Evolutionary conservation across 768 basidiomycete species (phyloP), one percentile per base, ranked within the genome.

Genomic region (Podaxis carcinomalis): DNA sequence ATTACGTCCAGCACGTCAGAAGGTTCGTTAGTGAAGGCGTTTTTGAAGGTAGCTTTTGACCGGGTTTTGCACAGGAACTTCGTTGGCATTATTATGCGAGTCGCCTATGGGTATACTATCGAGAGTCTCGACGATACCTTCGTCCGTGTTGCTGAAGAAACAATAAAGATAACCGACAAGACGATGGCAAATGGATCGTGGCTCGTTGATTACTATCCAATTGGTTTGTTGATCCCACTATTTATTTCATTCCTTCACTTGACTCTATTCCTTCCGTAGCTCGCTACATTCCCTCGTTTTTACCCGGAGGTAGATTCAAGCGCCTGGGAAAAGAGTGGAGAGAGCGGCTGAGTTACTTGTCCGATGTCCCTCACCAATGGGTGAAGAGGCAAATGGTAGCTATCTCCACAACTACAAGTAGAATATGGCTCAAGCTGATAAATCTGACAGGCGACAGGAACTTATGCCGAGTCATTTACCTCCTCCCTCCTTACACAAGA

Each of bases 301-400:
- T 85, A 32, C 84, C 84, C 5, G 80, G 81, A 11, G 76, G 77
- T 5, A 69, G 64, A 0, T 85, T 82, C 73, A 80, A 80, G 62
- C 75, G 77, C 4, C 74, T 79, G 66, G 83, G 78, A 28, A 67
- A 72, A 13, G 65, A 54, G 27, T 83, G 80, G 81, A 63, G 66
- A 61, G 64, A 67, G 63, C 75, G 75, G 59, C 70, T 72, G 53
- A 69, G 66, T 39, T 66, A 66, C 62, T 72, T 71, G 63, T 80
- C 74, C 28, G 74, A 73, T 35, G 71, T 75, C 10, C 78, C 78
- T 4, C 76, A 78, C 63, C 57, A 71, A 47, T 80, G 77, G 78
- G 79, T 79, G 28, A 80, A 81, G 62, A 61, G 74, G 47, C 76
- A 78, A 59, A 77, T 84, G 68, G 77, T 78, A 56, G 35, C 67